phyloP scores from a whole-genome alignment of 208 protist genomes.

The Entamoeba invadens region DNA sequence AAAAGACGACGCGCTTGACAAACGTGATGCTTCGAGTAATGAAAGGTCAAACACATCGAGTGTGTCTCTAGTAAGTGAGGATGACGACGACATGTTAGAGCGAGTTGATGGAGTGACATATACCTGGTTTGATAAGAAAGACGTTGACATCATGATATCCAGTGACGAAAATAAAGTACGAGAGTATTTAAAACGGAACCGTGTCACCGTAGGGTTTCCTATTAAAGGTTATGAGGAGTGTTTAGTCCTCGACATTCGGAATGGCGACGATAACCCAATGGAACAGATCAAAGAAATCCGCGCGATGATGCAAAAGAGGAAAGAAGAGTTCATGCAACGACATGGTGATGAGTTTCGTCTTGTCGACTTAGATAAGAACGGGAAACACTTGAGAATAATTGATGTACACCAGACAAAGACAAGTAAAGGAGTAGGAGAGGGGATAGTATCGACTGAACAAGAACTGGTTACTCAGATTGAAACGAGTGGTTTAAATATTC shows the following conservation, averaged over 20 bases:
- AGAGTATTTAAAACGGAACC: neutral
- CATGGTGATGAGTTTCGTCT: neutral
- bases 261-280: neutral
- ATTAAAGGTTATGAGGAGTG: neutral
- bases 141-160: neutral
- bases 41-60: neutral
- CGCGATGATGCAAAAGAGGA: neutral
- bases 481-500: too few relatives aligned
- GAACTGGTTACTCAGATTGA: neutral
- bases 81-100: neutral
- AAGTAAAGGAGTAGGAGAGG: neutral
- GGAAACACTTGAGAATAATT: neutral
- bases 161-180: neutral
- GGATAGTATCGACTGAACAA: neutral
- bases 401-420: neutral
- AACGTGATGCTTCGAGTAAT: too few relatives aligned
- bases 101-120: neutral
- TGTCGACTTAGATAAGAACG: neutral
- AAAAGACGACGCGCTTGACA: neutral
- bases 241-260: neutral
- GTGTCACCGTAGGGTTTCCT: neutral
- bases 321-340: neutral
- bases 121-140: neutral
- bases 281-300: neutral
- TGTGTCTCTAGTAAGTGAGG: too few relatives aligned